These are phyloP conservation scores for Elaeis guineensis DNA, from an alignment of 176 grass and related monocot genomes.

Conservation along the genomic window DNA sequence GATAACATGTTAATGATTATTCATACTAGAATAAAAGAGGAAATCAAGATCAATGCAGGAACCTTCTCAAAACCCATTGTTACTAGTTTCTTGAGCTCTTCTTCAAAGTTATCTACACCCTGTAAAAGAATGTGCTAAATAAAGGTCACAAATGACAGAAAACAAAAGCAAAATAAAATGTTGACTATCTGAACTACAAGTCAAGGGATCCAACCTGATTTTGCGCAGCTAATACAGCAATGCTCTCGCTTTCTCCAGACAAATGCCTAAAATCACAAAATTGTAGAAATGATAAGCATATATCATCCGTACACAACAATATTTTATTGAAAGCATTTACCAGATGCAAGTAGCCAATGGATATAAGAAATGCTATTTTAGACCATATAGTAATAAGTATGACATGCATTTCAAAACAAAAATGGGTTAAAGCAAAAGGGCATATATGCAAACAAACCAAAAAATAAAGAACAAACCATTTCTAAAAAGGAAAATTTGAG, in stretches of 20 bases:
- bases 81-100: constrained; percentile 86
- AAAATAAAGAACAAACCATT: too few relatives aligned
- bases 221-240: constrained; percentile 38
- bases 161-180: constrained; percentile 6
- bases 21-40: too few relatives aligned
- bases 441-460: too few relatives aligned
- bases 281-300: neutral
- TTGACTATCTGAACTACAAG: neutral
- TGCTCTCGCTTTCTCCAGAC: constrained; percentile 35
- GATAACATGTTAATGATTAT: too few relatives aligned
- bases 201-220: constrained; percentile 39
- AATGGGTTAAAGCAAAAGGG: too few relatives aligned
- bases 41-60: constrained; percentile 9
- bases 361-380: too few relatives aligned
- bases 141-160: constrained; percentile 9
- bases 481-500: too few relatives aligned
- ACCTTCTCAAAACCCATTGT: constrained; percentile 97
- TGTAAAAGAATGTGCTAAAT: constrained; percentile 32
- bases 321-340: too few relatives aligned
- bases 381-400: too few relatives aligned
- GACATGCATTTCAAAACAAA: too few relatives aligned
- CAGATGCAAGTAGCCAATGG: too few relatives aligned
- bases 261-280: constrained; percentile 37
- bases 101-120: constrained; percentile 79
- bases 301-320: too few relatives aligned